These are phyloP conservation scores for Talaromyces rugulosus DNA, from an alignment of 2,329 filamentous ascomycete genomes.

Conservation along the genomic window DNA sequence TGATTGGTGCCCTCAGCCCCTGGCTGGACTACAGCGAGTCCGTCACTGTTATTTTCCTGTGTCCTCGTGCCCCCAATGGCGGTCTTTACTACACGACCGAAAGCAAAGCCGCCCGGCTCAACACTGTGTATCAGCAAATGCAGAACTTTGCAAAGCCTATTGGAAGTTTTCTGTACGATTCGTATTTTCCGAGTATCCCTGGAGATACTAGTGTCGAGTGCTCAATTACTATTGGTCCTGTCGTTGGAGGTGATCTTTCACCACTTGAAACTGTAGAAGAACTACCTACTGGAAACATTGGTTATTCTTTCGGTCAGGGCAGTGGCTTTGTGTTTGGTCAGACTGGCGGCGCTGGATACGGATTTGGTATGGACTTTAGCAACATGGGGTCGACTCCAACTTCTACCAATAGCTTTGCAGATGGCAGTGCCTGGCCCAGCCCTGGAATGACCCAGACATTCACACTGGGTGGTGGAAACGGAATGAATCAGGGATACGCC, in stretches of 20 bases:
- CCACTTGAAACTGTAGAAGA: no score
- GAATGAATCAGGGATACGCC: not conserved
- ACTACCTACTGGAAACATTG: not conserved
- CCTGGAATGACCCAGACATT: not conserved
- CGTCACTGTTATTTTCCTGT: not conserved
- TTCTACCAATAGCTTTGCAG: not conserved
- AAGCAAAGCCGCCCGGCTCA: not conserved
- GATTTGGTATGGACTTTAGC: not conserved
- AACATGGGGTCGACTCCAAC: not conserved
- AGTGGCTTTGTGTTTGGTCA: not conserved
- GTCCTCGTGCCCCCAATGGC: not conserved
- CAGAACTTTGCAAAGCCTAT: not conserved
- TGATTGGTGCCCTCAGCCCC: not conserved
- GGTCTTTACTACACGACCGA: not conserved
- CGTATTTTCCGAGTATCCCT: not conserved
- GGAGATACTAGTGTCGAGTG: not conserved
- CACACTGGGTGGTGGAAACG: not conserved
- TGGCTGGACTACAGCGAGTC: not conserved
- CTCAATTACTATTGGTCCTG: not conserved
- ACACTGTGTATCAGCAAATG: not conserved
- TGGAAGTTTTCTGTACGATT: not conserved
- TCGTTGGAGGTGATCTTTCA: not conserved
- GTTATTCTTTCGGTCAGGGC: not conserved
- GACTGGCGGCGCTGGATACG: not conserved
- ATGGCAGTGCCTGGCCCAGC: not conserved